Base-by-base conservation (phyloP, 495 filamentous ascomycete genomes). In the Neurospora sp. region DNA sequence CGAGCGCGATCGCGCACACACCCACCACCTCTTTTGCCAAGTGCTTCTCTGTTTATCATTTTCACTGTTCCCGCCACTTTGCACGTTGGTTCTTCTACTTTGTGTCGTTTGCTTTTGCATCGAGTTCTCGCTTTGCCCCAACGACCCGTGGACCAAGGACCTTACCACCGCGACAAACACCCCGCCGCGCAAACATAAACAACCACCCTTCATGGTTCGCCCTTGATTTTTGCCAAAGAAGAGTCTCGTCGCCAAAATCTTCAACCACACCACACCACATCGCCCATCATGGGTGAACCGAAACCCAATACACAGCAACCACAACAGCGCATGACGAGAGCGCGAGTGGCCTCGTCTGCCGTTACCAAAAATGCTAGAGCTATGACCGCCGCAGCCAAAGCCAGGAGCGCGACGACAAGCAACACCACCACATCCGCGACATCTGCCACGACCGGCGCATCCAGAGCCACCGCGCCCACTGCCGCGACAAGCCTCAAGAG, bases 261-360 rank as follows among this genome's bases (percentile, higher is more conserved):
- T 46, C 39, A 31, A 37, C 38, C 41, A 77, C 27, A 11, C 8
- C 23, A 40, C 39, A 70, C 20, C 70, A 35, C 44, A 44, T 46
- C 70, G 73, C 37, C 37, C 46, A 79, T 41, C 70, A 85, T 85
- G 82, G 83, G 54, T 66, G 54, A 66, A 0, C 11, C 54, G 3
- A 66, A 66, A 35, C 16, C 54, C 12, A 27, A 83, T 71, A 82
- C 84, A 73, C 84, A 84, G 78, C 86, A 84, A 39, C 87, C 84
- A 73, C 88, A 87, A 39, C 89, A 90, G 77, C 86, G 89, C 71
- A 84, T 89, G 73, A 90, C 89, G 71, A 85, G 89, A 74, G 87
- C 88, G 66, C 82, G 88, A 74, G 87, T 86, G 71, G 87, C 88
- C 71, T 85, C 84, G 69, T 86, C 84, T 75, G 81, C 81, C 44